Percentiles rank a stretch among this genome's conserved stretches.
Conservation (phyloP, 2,329 filamentous ascomycete species). For the Cadophora sp. region DNA sequence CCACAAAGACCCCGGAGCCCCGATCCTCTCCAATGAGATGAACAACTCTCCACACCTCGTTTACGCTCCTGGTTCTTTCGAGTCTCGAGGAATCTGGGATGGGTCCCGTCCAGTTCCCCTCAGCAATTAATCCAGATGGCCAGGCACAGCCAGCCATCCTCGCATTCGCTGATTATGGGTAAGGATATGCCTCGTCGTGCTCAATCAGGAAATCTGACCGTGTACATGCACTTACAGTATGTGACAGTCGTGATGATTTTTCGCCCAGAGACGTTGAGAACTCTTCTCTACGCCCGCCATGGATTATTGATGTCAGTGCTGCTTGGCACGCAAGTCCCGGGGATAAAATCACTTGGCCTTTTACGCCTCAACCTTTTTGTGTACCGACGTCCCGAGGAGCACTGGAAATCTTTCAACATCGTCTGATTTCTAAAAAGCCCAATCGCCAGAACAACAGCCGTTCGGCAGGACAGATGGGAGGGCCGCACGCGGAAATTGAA, state of each 20-base stretch:
- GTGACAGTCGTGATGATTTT: background rate
- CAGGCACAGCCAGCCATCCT: conserved; percentile 4
- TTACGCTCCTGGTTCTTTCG: conserved; percentile 2
- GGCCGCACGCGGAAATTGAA: conserved; percentile 13
- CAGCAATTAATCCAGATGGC: background rate
- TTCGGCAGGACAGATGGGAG: conserved; percentile 24
- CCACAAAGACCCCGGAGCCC: conserved; percentile 14
- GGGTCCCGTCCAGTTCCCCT: background rate
- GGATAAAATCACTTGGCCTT: conserved; percentile 11
- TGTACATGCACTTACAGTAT: background rate
- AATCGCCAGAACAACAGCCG: conserved; percentile 3
- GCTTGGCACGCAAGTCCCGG: conserved; percentile 22
- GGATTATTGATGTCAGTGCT: conserved; percentile 21
- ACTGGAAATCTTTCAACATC: conserved; percentile 10
- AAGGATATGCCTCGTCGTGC: conserved; percentile 1
- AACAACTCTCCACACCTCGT: conserved; percentile 7
- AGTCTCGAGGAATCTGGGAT: background rate
- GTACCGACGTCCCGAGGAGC: conserved; percentile 15
- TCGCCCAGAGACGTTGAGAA: conserved; percentile 4
- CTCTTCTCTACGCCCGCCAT: conserved; percentile 7
- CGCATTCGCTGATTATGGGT: background rate
- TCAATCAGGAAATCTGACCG: background rate
- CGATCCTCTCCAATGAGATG: conserved; percentile 5
- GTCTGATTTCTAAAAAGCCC: background rate
- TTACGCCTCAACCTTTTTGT: conserved; percentile 15